These are phyloP conservation scores for Candida albicans DNA, from an alignment of 1,139 yeast species.

Conservation along the genomic window DNA sequence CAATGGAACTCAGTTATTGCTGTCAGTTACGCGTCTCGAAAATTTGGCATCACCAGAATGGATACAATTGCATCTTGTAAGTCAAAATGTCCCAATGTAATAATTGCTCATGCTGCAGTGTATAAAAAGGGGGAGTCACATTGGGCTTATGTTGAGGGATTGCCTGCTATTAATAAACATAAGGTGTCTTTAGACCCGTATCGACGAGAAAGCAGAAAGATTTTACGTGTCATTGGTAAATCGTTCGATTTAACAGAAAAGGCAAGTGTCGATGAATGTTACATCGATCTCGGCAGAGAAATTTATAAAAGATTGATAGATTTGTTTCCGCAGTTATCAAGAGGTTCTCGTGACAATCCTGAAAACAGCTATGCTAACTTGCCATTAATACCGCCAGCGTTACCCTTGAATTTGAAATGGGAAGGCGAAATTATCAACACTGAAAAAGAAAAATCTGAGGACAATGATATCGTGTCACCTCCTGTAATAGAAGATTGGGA, in stretches of 20 bases:
- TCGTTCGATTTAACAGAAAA: conserved; percentile 75
- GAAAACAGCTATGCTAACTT: conserved; percentile 18
- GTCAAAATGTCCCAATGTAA: conserved; percentile 69
- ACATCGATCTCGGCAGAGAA: conserved; percentile 69
- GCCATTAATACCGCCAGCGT: conserved; percentile 51
- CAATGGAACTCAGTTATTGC: conserved; percentile 93
- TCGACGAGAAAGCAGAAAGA: conserved; percentile 80
- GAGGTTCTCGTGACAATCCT: conserved; percentile 20
- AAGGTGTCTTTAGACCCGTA: conserved; percentile 92
- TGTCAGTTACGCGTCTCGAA: conserved; percentile 84
- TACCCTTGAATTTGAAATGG: conserved; percentile 35
- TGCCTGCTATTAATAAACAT: conserved; percentile 52
- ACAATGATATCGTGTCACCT: conserved; percentile 5
- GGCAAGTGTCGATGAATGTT: conserved; percentile 95
- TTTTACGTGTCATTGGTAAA: conserved; percentile 57
- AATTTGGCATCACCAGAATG: conserved; percentile 78
- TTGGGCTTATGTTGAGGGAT: conserved; percentile 63
- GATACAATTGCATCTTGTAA: conserved; percentile 68
- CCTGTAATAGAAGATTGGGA: conserved; percentile 69
- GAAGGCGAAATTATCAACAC: conserved; percentile 27
- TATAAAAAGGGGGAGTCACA: conserved; percentile 81
- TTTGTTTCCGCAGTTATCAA: conserved; percentile 27
- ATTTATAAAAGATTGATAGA: conserved; percentile 25
- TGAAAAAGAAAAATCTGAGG: conserved; percentile 13
- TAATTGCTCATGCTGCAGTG: conserved; percentile 91